Evolutionary conservation across 2,329 filamentous ascomycete species (phyloP), one percentile per base, ranked within the genome.

Genomic region (Neopestalotiopsis sp.): DNA sequence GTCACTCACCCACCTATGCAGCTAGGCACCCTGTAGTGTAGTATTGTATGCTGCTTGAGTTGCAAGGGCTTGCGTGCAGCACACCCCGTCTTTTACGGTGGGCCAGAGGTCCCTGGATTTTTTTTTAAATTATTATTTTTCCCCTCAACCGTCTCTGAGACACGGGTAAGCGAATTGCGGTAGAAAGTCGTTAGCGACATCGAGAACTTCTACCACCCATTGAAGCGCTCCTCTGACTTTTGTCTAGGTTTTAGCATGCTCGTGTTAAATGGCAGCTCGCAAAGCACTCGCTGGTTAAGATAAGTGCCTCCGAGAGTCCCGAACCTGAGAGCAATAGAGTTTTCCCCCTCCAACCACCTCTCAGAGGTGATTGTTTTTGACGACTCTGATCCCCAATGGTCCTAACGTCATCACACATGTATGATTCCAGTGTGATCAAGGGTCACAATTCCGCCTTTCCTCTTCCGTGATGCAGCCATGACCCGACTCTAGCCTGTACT

Each of bases 381-480:
- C 63, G 34, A 64, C 40, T 49, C 28, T 42, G 20, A n/a, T 30
- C 5, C 61, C 28, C 4, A 28, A 32, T 42, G 20, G 34, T 42
- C 14, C 10, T 30, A 65, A 57, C 63, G 63, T 65, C 63, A 65
- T 65, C 45, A 32, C 45, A 56, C 63, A 34, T 65, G n/a, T 20
- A 24, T 20, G 20, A 34, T 38, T 56, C 28, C 34, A 28, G 45
- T 20, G 13, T 12, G 42, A 24, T 56, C 24, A 24, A 64, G 34
- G 61, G 61, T 53, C 40, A 49, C 24, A 65, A 56, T 17, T 24
- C 10, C 40, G 34, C 63, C 63, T 65, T 65, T 65, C 63, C 63
- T 65, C 45, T 65, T 65, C 32, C 42, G 42, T 49, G 14, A 24
- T 20, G 38, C 38, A 63, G 20, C 28, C 24, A 45, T 17, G 32